Evolutionary conservation across 1,284 basidiomycete genomes (phyloP), one percentile per base, ranked within the genome.

Genomic region (Malassezia sp.): DNA sequence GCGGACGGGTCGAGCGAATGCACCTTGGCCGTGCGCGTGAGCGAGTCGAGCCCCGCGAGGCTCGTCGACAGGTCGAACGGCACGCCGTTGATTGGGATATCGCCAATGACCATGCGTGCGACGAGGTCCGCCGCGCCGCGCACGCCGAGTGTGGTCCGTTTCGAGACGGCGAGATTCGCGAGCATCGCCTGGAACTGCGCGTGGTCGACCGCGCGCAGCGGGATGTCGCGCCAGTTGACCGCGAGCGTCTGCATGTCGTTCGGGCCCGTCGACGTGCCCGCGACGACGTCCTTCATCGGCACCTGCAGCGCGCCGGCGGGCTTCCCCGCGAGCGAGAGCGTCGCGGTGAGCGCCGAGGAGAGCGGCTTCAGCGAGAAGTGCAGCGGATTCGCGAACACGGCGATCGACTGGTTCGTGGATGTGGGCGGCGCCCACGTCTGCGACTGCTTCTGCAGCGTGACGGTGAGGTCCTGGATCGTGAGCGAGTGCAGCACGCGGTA

Each of bases 381-480:
- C 70, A 85, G 84, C 2, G 83, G 83, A 70, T 84, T 85, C 69
- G 78, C 78, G 63, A 82, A 83, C 50, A 75, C 73, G 12, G 81
- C 83, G 3, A 80, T 55, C 1, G 81, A 81, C 46, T 74, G 71
- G 45, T 78, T 74, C 27, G 50, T 53, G 11, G 51, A 53, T 28
- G 49, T 51, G 1, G 53, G 58, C 14, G 61, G 43, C 7, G 42
- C 42, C 54, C 62, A 68, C 28, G 56, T 55, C 34, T 57, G 48
- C 27, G 49, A 45, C 11, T 54, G 56, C 33, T 59, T 35, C 27
- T 75, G 72, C 70, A 83, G 73, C 1, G 71, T 75, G 22, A 83
- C 70, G 22, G 73, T 74, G 31, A 85, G 72, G 65, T 84, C 81
- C 15, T 74, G 73, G 36, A 85, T 69, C 11, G 74, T 67, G 59